A percentile compares a stretch with the other conserved stretches of the same genome.
Conservation (phyloP, 2,329 filamentous ascomycete species). For the Lachnellula willkommii region DNA sequence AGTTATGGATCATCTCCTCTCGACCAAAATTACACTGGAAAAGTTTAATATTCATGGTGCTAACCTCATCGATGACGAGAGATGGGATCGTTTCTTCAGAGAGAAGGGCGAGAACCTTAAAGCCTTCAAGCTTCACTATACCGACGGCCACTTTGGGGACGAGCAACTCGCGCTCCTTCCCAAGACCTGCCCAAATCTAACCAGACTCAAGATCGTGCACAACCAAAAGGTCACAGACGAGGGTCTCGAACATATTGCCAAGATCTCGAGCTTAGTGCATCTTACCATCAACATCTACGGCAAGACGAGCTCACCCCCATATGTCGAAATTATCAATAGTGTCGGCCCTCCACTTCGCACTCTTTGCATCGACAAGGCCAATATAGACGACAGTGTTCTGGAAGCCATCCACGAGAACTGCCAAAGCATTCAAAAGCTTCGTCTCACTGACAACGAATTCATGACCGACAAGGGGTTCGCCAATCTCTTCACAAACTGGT, state of each 20-base stretch:
- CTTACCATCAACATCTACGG: conserved; percentile 65
- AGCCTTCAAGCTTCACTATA: conserved; percentile 72
- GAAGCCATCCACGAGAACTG: conserved; percentile 67
- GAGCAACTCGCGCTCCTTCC: conserved; percentile 59
- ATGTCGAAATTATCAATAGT: conserved; percentile 55
- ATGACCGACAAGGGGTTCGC: conserved; percentile 72
- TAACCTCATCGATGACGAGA: conserved; percentile 72
- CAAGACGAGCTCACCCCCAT: conserved; percentile 47
- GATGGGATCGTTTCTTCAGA: conserved; percentile 67
- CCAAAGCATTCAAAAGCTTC: conserved; percentile 64
- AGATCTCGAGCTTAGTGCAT: conserved; percentile 62
- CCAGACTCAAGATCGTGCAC: conserved; percentile 72
- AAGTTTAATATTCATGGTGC: conserved; percentile 75
- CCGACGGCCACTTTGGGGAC: conserved; percentile 76
- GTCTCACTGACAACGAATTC: conserved; percentile 69
- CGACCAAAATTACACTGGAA: conserved; percentile 63
- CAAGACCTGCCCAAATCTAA: conserved; percentile 60
- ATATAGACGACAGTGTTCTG: conserved; percentile 65
- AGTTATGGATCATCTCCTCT: conserved; percentile 74
- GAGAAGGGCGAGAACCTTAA: conserved; percentile 61
- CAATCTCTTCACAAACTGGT: conserved; percentile 69
- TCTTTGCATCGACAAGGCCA: conserved; percentile 68
- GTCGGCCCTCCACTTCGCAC: conserved; percentile 67
- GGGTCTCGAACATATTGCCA: conserved; percentile 60
- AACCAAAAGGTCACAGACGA: conserved; percentile 68